These are phyloP conservation scores for Melanopsichium pennsylvanicum DNA, from an alignment of 1,284 basidiomycete species.

Conservation along the genomic window DNA sequence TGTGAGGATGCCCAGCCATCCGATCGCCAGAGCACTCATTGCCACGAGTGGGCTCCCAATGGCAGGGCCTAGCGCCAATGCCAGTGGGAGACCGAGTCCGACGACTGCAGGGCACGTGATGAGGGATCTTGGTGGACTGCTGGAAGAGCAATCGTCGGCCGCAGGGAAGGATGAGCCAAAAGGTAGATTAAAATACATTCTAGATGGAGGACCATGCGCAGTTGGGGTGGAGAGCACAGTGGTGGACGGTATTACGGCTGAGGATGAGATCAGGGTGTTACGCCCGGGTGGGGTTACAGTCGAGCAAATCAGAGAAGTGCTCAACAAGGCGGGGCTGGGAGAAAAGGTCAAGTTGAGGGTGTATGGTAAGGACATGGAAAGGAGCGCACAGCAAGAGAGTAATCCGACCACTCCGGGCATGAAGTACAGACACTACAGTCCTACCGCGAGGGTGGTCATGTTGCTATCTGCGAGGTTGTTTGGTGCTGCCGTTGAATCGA, in stretches of 20 bases:
- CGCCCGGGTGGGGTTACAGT: constrained; percentile 92
- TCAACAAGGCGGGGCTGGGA: constrained; percentile 16
- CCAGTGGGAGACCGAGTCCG: constrained; percentile 90
- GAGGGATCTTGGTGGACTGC: constrained; percentile 74
- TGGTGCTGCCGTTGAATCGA: constrained; percentile 10
- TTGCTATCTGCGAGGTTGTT: constrained; percentile 29
- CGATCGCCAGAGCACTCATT: constrained; percentile 89
- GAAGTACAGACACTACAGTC: constrained; percentile 99
- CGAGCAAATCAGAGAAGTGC: constrained; percentile 71
- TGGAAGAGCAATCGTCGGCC: constrained; percentile 65
- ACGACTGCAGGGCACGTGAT: constrained; percentile 88
- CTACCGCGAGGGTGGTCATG: constrained; percentile 67
- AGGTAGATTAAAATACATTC: constrained; percentile 73
- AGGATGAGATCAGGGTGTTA: constrained; percentile 79
- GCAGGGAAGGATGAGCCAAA: not conserved
- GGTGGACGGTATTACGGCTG: constrained; percentile 74
- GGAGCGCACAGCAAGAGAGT: constrained; percentile 43
- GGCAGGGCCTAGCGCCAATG: constrained; percentile 94
- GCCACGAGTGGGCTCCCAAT: constrained; percentile 78
- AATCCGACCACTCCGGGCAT: constrained; percentile 95
- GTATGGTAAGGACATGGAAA: constrained; percentile 60
- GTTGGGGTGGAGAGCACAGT: constrained; percentile 97
- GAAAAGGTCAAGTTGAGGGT: constrained; percentile 43
- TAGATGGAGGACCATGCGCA: constrained; percentile 90
- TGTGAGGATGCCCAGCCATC: constrained; percentile 91